Evolutionary conservation across 257 asterid genomes (phyloP), one percentile per base, ranked within the genome.

Genomic region (Plectranthus barbatus): DNA sequence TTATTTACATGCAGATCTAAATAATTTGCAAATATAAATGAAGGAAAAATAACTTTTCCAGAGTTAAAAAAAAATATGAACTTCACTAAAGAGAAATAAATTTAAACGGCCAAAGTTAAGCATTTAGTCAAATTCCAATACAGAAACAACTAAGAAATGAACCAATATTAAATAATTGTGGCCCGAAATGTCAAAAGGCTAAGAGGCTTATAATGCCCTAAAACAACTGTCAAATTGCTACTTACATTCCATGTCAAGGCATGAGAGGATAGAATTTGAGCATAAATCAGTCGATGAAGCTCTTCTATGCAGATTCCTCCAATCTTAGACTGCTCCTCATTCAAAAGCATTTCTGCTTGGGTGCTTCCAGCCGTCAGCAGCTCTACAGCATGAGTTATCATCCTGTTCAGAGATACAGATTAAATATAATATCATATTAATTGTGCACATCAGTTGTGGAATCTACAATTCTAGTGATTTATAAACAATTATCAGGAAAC

Each of bases 201-300:
- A 59, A 41, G 67, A 69, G 24, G 59, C 64, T 52, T 21, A 54
- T 39, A 10, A 62, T 29, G 51, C 45, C 48, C 24, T 37, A 18
- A 54, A 29, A 3, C 13, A 50, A 21, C 13, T 15, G 17, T 26
- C 5, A 56, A 59, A 8, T 7, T 39, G 31, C 53, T 66, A 74
- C 98, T 83, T 69, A 88, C 97, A 53, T 86, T 94, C 98, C 98
- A 92, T 21, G 98, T 92, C 84, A 88, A 75, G 67, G 86, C 82
- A 77, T 92, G 90, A 51, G 98, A 88, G 64, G 95, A 88, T 60
- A 92, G 80, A 60, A 88, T 86, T 84, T 88, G 97, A 7, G 97
- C 91, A 81, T 92, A 89, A 73, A 68, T 79, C 66, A 92, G 84
- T 46, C 91, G 85, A 69, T 86, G 83, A 64, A 92, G 98, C 86